phyloP scores from a whole-genome alignment of 1,284 basidiomycete genomes.

The Xanthoconium separans region DNA sequence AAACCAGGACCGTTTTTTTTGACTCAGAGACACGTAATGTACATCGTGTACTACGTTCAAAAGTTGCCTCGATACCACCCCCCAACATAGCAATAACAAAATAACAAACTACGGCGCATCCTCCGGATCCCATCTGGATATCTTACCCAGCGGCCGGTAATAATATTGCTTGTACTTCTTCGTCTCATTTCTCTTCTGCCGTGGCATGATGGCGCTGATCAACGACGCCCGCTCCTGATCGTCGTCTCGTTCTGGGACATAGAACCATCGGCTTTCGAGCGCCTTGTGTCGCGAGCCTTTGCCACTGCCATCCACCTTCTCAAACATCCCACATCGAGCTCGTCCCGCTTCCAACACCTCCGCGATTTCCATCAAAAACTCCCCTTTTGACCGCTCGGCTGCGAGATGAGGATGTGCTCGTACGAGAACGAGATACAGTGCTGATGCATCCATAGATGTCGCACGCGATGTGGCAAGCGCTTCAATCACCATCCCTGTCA shows the following conservation, averaged over 20 bases:
- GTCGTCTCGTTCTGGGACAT: slow-evolving; percentile 66
- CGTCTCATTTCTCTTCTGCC: slow-evolving; percentile 69
- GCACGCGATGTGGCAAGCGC: slow-evolving; percentile 70
- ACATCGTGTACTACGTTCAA: slow-evolving; percentile 1
- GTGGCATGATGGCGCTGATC: slow-evolving; percentile 68
- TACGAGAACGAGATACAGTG: slow-evolving; percentile 52
- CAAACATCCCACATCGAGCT: slow-evolving; percentile 58
- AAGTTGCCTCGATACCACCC: slow-evolving; percentile 22
- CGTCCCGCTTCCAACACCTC: slow-evolving; percentile 52
- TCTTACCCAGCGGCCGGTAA: slow-evolving; percentile 64
- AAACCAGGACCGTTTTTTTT: too few relatives aligned
- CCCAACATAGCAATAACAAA: slow-evolving; percentile 2
- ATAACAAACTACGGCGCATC: slow-evolving; percentile 38
- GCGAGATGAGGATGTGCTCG: slow-evolving; percentile 53
- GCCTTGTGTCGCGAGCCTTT: slow-evolving; percentile 46
- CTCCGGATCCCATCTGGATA: slow-evolving; percentile 63
- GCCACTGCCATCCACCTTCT: slow-evolving; percentile 63
- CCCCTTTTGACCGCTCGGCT: slow-evolving; percentile 39
- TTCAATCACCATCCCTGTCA: slow-evolving; percentile 68
- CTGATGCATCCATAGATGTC: slow-evolving; percentile 57
- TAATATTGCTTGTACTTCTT: slow-evolving; percentile 83
- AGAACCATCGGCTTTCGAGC: slow-evolving; percentile 73
- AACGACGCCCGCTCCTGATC: slow-evolving; percentile 67
- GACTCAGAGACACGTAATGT: background rate
- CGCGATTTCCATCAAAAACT: slow-evolving; percentile 51